Evolutionary conservation across 2,329 filamentous ascomycete genomes (phyloP).

Genomic region (Alternaria atra): DNA sequence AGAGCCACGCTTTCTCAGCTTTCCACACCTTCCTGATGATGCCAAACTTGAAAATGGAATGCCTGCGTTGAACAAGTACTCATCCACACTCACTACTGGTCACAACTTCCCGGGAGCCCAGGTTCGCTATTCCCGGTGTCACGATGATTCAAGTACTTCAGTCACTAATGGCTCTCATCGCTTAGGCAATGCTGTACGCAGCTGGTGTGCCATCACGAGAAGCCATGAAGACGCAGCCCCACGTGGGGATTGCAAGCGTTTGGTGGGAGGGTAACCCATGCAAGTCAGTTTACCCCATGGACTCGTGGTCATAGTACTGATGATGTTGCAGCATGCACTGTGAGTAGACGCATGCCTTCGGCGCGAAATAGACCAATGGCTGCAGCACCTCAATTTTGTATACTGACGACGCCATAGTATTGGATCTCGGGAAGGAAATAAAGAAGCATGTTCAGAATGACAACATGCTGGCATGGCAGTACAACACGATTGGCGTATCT

Average conservation of each 20-base stretch:
- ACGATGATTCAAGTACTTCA: not conserved
- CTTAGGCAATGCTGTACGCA: conserved; percentile 92
- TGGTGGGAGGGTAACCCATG: conserved; percentile 99
- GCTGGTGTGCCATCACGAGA: conserved; percentile 85
- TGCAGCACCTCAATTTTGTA: conserved; percentile 17
- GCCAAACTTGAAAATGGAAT: conserved; percentile 65
- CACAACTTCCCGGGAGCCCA: conserved; percentile 94
- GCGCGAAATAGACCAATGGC: conserved; percentile 13
- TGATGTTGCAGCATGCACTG: conserved; percentile 58
- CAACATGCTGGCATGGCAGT: conserved; percentile 93
- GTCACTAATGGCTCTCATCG: conserved; percentile 14
- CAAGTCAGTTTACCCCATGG: conserved; percentile 69
- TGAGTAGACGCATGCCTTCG: conserved; percentile 37
- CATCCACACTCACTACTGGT: conserved; percentile 78
- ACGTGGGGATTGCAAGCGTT: conserved; percentile 88
- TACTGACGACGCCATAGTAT: conserved; percentile 61
- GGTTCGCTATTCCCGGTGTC: conserved; percentile 57
- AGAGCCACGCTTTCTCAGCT: conserved; percentile 63
- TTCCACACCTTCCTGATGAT: conserved; percentile 63
- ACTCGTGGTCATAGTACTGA: conserved; percentile 33
- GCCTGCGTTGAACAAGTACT: conserved; percentile 84
- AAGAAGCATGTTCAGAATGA: conserved; percentile 82
- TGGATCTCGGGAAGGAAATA: conserved; percentile 86
- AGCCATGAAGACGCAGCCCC: conserved; percentile 88
- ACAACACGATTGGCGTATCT: conserved; percentile 88